A percentile compares a stretch with the other conserved stretches of the same genome.
phyloP scores from a whole-genome alignment of 371 early-diverging fungal genomes.

The Rhizomucor miehei region DNA sequence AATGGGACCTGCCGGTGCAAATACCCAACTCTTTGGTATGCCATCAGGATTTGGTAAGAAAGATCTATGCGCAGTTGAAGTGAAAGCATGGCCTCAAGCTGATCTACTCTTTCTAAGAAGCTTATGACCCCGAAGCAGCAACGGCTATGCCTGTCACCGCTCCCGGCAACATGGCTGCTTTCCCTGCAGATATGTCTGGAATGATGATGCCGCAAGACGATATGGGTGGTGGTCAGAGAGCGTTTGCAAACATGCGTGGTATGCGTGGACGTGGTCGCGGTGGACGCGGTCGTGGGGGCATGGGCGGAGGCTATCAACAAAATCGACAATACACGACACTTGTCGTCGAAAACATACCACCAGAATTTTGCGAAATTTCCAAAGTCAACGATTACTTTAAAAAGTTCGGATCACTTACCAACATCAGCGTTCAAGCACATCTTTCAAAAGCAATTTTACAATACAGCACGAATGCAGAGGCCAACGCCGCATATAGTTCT shows the following conservation, averaged over 20 bases:
- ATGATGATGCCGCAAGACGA: conserved; percentile 12
- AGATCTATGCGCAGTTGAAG: neutral
- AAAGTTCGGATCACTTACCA: conserved; percentile 66
- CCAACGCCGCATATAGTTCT: conserved; percentile 67
- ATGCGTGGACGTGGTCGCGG: conserved; percentile 32
- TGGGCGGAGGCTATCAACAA: conserved; percentile 6
- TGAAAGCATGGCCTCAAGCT: neutral
- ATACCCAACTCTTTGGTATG: conserved; percentile 18
- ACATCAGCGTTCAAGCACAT: conserved; percentile 57
- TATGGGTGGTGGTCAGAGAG: conserved; percentile 3
- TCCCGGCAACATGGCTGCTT: conserved; percentile 4
- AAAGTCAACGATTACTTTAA: conserved; percentile 70
- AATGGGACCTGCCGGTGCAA: conserved; percentile 9
- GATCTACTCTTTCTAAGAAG: conserved; percentile 5
- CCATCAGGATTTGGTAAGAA: conserved; percentile 22
- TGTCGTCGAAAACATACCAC: conserved; percentile 75
- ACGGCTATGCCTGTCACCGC: conserved; percentile 7
- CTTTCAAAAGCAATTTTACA: conserved; percentile 56
- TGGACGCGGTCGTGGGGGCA: conserved; percentile 27
- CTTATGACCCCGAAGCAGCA: conserved; percentile 21
- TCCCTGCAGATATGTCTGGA: conserved; percentile 9
- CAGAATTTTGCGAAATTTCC: conserved; percentile 57
- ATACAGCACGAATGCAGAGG: conserved; percentile 60
- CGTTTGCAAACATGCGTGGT: conserved; percentile 14
- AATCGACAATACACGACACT: conserved; percentile 39